Conservation (phyloP, 345 rosid species). For the Diplotaxis tenuifolia region DNA sequence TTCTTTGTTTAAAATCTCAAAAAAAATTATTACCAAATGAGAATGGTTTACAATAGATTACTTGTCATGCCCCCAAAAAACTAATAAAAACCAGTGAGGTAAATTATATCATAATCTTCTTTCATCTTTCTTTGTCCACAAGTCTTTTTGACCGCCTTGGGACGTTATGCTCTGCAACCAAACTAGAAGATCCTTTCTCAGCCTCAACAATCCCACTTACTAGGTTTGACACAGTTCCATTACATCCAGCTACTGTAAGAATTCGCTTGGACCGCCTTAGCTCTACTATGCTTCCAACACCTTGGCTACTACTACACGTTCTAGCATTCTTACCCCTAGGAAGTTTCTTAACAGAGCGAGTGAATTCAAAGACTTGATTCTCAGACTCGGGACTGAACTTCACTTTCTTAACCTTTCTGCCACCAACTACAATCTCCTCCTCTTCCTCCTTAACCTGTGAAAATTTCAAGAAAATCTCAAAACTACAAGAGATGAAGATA, state of each 20-base stretch:
- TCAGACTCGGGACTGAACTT: background rate
- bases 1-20: no score
- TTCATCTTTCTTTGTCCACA: no score
- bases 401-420: background rate
- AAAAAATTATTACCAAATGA: no score
- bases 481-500: background rate
- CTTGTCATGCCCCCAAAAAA: no score
- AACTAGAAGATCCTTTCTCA: background rate
- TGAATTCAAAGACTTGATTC: background rate
- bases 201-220: background rate
- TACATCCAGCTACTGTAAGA: background rate
- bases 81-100: no score
- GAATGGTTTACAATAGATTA: no score
- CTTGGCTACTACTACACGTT: background rate
- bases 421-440: background rate
- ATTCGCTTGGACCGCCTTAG: background rate
- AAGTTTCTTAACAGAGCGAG: background rate
- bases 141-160: background rate
- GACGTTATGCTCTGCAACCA: background rate
- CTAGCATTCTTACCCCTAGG: background rate
- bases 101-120: no score
- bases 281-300: background rate
- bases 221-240: background rate
- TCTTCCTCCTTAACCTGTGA: slow-evolving; percentile 83
- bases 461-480: background rate